Base-by-base conservation (phyloP, 2,329 filamentous ascomycete species). In the Neoascochyta sp. region DNA sequence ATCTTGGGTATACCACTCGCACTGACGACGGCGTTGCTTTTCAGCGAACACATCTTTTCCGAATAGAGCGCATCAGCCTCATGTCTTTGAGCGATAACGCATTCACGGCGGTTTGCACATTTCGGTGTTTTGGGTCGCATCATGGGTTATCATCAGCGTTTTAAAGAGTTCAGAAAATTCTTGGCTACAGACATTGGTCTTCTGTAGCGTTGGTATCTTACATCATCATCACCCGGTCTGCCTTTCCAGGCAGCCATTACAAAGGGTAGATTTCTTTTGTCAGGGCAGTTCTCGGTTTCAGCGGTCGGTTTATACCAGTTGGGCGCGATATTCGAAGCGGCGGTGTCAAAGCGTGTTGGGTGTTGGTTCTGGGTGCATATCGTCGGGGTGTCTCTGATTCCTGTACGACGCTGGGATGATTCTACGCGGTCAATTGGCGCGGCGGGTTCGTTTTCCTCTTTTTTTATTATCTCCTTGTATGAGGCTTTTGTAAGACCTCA, bases 191-290 rank as follows among this genome's bases (percentile, higher is more conserved):
- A 51, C 45, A 45, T 42, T 29, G 50, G 55, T 59, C 42, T 54
- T 57, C 52, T 60, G 52, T 56, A 57, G 45, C 52, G 51, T 47
- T 50, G 44, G 29, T 51, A 39, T 50, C 41, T 36, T 53, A 43
- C 44, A 46, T 52, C 52, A 44, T 47, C 49, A 36, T 55, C 47
- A 36, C 53, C 54, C 55, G 54, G 50, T 34, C 35, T 35, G 39
- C 48, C 42, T 37, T 34, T 32, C 34, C 33, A 25, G 26, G 29
- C 43, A 39, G 42, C 41, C 46, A 45, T 44, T 51, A 53, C 47
- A 53, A 53, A 45, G 53, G 58, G 57, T 60, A 62, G 60, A 62
- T 63, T 63, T 61, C 56, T 47, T 63, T 59, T 62, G 59, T 62
- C 53, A 45, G 51, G 45, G 49, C 47, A 48, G 55, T 48, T 53